Percentiles rank a stretch among this genome's conserved stretches.
Conservation (phyloP, 2,329 filamentous ascomycete species). For the Nothophoma quercina region DNA sequence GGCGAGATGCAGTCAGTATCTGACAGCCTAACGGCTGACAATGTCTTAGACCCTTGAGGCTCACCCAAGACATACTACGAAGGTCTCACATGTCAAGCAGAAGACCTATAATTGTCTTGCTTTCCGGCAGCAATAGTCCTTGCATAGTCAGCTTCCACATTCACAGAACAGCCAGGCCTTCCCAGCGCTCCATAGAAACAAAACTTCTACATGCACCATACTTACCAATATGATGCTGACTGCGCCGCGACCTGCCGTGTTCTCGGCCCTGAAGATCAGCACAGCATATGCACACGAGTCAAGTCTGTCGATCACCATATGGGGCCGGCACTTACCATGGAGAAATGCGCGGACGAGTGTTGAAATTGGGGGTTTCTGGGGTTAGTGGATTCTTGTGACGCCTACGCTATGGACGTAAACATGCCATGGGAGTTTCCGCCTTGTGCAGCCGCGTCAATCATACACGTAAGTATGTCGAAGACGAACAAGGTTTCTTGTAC, state of each 20-base stretch:
- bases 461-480: no score
- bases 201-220: background rate
- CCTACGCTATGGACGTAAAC: no score
- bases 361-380: conserved; percentile 1
- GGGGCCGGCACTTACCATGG: background rate
- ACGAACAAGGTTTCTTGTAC: no score
- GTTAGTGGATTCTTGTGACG: no score
- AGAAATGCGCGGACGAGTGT: background rate
- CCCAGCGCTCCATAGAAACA: no score
- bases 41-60: background rate
- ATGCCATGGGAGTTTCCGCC: no score
- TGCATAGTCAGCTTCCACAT: background rate
- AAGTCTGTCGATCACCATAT: conserved; percentile 1
- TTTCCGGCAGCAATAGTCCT: background rate
- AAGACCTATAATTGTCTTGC: no score
- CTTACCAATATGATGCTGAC: no score
- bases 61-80: background rate
- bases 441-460: no score
- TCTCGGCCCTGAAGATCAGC: conserved; percentile 4
- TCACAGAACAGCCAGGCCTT: no score
- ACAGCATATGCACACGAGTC: background rate
- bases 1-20: background rate
- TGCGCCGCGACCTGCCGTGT: background rate
- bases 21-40: background rate
- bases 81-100: background rate